These are phyloP conservation scores for Vitis hybrid DNA, from an alignment of 177 flowering plant genomes.

Conservation along the genomic window DNA sequence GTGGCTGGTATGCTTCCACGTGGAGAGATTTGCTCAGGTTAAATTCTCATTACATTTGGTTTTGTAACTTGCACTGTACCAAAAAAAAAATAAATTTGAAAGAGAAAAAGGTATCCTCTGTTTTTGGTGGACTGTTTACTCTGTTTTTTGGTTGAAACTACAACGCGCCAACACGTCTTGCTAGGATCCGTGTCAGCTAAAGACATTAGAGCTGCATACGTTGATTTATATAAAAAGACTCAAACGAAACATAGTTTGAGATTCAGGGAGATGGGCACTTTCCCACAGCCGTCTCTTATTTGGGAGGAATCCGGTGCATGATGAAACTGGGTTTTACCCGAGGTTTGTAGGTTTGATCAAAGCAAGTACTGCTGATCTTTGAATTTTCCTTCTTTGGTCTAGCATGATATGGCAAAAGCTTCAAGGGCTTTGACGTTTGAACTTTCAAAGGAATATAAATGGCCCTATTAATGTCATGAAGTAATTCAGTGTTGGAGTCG, in stretches of 20 bases:
- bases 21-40: no score
- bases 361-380: background rate
- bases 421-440: background rate
- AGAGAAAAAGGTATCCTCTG: no score
- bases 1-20: no score
- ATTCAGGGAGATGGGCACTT: background rate
- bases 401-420: constrained; percentile 1
- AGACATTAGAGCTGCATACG: no score
- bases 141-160: no score
- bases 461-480: constrained; percentile 33
- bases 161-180: no score
- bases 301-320: background rate
- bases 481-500: constrained; percentile 28
- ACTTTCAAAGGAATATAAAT: constrained; percentile 31
- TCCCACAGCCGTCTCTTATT: background rate
- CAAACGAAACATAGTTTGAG: background rate
- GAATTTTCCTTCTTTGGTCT: background rate
- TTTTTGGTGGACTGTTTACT: no score
- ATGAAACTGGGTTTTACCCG: background rate
- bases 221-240: background rate
- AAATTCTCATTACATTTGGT: no score
- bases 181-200: no score
- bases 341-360: background rate
- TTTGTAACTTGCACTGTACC: no score
- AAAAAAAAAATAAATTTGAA: no score